phyloP scores from a whole-genome alignment of 1,284 basidiomycete species.

The Irpex rosettiformis region DNA sequence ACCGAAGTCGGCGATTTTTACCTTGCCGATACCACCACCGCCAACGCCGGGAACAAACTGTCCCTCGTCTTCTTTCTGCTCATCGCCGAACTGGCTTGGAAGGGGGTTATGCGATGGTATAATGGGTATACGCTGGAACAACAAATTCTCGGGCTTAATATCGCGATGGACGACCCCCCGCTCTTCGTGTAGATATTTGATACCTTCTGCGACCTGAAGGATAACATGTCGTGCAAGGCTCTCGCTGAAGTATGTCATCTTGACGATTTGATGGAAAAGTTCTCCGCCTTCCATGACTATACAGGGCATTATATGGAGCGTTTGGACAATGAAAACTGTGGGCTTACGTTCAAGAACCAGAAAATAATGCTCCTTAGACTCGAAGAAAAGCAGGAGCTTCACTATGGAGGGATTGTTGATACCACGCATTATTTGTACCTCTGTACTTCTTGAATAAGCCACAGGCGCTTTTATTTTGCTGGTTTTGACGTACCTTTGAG shows the following conservation, averaged over 20 bases:
- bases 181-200: slow-evolving; percentile 96
- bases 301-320: slow-evolving; percentile 3
- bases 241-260: slow-evolving; percentile 98
- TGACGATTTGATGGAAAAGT: slow-evolving; percentile 99
- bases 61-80: slow-evolving; percentile 98
- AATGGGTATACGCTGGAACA: slow-evolving; percentile 94
- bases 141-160: slow-evolving; percentile 98
- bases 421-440: slow-evolving; percentile 99
- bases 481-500: slow-evolving; percentile 72
- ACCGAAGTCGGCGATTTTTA: slow-evolving; percentile 99
- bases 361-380: slow-evolving; percentile 93
- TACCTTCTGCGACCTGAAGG: slow-evolving; percentile 93
- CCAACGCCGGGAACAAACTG: slow-evolving; percentile 91
- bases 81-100: slow-evolving; percentile 84
- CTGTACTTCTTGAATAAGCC: slow-evolving; percentile 37
- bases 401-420: slow-evolving; percentile 89
- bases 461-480: not conserved
- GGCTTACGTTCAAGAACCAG: slow-evolving; percentile 85
- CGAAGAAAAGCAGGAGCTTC: slow-evolving; percentile 85
- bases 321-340: slow-evolving; percentile 2
- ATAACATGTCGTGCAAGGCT: slow-evolving; percentile 95
- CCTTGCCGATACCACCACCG: slow-evolving; percentile 94
- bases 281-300: slow-evolving; percentile 96
- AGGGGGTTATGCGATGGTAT: slow-evolving; percentile 79
- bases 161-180: slow-evolving; percentile 97